Base-by-base conservation (phyloP, 805 yeast genomes). In the Yarrowia sp. region DNA sequence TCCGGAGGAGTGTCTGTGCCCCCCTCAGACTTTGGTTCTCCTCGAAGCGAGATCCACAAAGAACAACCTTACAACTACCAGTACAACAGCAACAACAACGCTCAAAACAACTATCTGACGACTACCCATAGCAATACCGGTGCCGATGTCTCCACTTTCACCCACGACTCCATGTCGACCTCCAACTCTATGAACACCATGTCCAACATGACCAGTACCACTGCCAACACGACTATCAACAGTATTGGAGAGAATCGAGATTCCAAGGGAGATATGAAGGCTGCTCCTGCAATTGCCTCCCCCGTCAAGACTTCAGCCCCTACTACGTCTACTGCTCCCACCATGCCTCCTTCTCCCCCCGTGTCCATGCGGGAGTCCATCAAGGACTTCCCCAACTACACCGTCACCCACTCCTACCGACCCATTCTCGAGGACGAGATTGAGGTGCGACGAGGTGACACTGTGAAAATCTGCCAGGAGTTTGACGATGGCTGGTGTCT, bases 401-500 rank as follows among this genome's bases (percentile, higher is more conserved):
- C 79, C 73, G 96, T 92, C 40, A 69, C 87, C 32, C 88, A 84
- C 71, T 85, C 83, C 69, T 92, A 91, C 75, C 80, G 77, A 62
- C 92, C 96, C 6, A 90, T 87, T 71, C 85, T 91, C n/a, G 87
- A 84, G 5, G 96, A 92, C 74, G 98, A 92, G 77, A 79, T 92
- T 69, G 78, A 84, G 17, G 76, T 92, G 21, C 74, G 79, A 19
- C 87, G 85, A 67, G 85, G 84, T 68, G 97, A 92, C 73, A 71
- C 89, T 52, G 81, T 92, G 65, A 86, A 89, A 70, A 79, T 92
- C 22, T 77, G 89, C 66, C 91, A 90, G 74, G 85, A 84, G 71
- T 90, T 96, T 12, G 92, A 88, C 59, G 98, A 92, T 74, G 97
- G 93, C 65, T 92, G 98, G 98, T 92, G 98, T 93, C 87, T 87